Evolutionary conservation across 2,329 filamentous ascomycete genomes (phyloP), one percentile per base, ranked within the genome.

Genomic region (Cordyceps javanica): DNA sequence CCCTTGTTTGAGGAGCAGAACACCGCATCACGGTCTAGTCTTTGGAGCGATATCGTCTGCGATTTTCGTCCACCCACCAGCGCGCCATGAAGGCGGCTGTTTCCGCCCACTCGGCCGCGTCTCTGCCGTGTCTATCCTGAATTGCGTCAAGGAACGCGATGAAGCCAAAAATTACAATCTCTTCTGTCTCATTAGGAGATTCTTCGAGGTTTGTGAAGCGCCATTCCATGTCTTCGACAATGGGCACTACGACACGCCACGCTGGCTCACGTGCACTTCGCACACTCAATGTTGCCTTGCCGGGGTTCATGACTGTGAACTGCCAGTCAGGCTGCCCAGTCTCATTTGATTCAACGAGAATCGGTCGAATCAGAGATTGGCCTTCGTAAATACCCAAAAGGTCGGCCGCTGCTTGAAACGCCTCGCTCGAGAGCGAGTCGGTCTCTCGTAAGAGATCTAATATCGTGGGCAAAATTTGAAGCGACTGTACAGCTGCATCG

Each of bases 21-120:
- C 13, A 14, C 13, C 46, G 13, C 11, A 10, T n/a, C 6, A 32
- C n/a, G 26, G 11, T 11, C 38, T 63, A 59, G 23, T 57, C 51
- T 19, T 54, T 63, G 60, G 68, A 68, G 57, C 66, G 67, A 64
- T 68, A 72, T 55, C 69, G 67, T 59, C 65, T 70, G 57, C 64
- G 64, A 46, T 72, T 72, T 59, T 72, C 70, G 52, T 70, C 67
- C 3, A 70, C 67, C 61, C 68, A 72, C 69, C 70, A 72, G 13
- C 68, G 62, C 4, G 67, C 66, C 19, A 71, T 60, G 26, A 68
- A 68, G 5, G 68, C 65, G 0, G 65, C 70, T 45, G 69, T 67
- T 57, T 72, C 51, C 10, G 44, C 51, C 57, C 57, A 59, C 21
- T n/a, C 28, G 7, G 51, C 50, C 14, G 41, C 50, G 2, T 28